Base-by-base conservation (phyloP, 345 rosid genomes). In the Erucastrum elatum region DNA sequence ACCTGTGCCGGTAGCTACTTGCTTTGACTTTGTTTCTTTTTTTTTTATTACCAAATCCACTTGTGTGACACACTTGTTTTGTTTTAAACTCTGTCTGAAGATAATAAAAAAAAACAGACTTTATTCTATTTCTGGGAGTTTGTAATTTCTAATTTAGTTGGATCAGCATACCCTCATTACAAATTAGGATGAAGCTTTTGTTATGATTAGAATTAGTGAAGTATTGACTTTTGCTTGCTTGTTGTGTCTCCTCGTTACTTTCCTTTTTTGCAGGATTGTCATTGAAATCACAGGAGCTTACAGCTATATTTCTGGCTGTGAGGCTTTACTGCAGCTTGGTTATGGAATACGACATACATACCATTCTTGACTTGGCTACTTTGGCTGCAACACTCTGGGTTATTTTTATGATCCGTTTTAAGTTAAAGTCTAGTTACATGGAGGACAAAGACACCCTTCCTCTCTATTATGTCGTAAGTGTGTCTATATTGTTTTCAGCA, bases 311-410 rank as follows among this genome's bases (percentile, higher is more conserved):
- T 81, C 81, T 94, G 82, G 96, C 94, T 76, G 97, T 90, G 27
- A 88, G 97, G 83, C 83, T 92, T 39, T 94, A 94, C 79, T 94
- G 97, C 67, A 94, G 98, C 65, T 86, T 95, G 74, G 98, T 93
- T 11, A 95, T 95, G 99, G 99, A 95, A 75, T 93, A 91, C 85
- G 99, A 93, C 84, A 93, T 96, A 76, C 98, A 96, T 75, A 96
- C 99, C 16, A 4, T 96, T 62, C 94, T 96, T 39, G 99, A 96
- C 81, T 85, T 93, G 76, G 90, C 98, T 72, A 96, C 99, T 2
- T 80, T 93, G 85, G 98, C 82, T 5, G 90, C 99, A 11, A 96
- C 99, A 34, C 80, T 96, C 13, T 93, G 99, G 99, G 99, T 96
- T 85, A 96, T 93, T 68, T 96, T 84, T 82, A 93, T 90, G 98